phyloP scores from a whole-genome alignment of 1,139 yeast species.

The Saccharomycopsis hybrid region DNA sequence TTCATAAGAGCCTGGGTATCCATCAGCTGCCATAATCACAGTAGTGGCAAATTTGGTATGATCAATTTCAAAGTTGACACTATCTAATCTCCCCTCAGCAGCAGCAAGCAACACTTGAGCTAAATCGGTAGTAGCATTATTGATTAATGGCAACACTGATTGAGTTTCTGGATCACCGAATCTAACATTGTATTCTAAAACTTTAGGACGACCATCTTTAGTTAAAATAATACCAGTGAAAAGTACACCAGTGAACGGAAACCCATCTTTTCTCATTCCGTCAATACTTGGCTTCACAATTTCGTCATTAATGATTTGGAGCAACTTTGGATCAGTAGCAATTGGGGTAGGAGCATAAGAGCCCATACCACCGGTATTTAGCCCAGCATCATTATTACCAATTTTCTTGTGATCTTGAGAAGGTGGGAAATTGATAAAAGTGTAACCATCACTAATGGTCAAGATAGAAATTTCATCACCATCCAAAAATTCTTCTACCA shows the following conservation, averaged over 20 bases:
- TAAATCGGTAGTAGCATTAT: slow-evolving; percentile 72
- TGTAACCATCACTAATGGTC: slow-evolving; percentile 91
- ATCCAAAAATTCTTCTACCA: slow-evolving; percentile 90
- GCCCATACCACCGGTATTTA: slow-evolving; percentile 99
- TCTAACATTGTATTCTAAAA: slow-evolving; percentile 92
- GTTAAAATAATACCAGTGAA: slow-evolving; percentile 97
- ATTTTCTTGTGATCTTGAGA: slow-evolving; percentile 98
- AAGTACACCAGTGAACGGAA: slow-evolving; percentile 91
- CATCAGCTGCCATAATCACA: slow-evolving; percentile 95
- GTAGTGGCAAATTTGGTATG: slow-evolving; percentile 71
- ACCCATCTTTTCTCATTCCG: slow-evolving; percentile 94
- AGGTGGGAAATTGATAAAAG: slow-evolving; percentile 85
- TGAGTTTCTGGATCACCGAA: slow-evolving; percentile 99
- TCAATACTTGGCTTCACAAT: slow-evolving; percentile 88
- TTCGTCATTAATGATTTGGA: slow-evolving; percentile 60
- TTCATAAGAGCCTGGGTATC: slow-evolving; percentile 82
- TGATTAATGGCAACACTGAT: slow-evolving; percentile 80
- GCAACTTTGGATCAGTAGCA: slow-evolving; percentile 69
- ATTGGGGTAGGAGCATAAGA: slow-evolving; percentile 99
- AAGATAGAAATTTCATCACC: slow-evolving; percentile 95
- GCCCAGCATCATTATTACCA: slow-evolving; percentile 88
- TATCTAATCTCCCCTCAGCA: slow-evolving; percentile 90
- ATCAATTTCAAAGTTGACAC: slow-evolving; percentile 61
- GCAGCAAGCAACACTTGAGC: slow-evolving; percentile 91
- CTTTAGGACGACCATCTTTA: slow-evolving; percentile 72